Evolutionary conservation across 2,329 filamentous ascomycete species (phyloP).

Genomic region (Tolypocladium tropicale): DNA sequence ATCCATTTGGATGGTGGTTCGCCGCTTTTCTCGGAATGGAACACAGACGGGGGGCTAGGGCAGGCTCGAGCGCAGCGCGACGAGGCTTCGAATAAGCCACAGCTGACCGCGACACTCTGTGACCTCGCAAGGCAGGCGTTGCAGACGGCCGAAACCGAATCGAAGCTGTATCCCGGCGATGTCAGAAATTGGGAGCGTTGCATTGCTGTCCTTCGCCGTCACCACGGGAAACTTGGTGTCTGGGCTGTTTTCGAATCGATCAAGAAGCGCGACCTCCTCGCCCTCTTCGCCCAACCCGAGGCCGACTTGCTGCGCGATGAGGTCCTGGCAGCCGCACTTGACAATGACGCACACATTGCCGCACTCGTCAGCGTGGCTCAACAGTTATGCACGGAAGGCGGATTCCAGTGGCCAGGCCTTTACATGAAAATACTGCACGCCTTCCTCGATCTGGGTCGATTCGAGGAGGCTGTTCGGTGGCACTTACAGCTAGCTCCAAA

Average conservation of each 20-base stretch:
- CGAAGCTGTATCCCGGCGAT: constrained; percentile 4
- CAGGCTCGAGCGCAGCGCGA: constrained; percentile 3
- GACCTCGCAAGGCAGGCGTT: background rate
- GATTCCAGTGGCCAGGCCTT: constrained; percentile 36
- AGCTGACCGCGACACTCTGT: background rate
- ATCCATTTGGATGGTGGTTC: background rate
- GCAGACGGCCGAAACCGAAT: background rate
- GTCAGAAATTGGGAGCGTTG: constrained; percentile 10
- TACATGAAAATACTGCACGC: constrained; percentile 36
- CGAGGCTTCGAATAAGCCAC: background rate
- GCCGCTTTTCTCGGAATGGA: constrained; percentile 7
- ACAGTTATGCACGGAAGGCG: constrained; percentile 24
- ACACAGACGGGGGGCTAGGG: constrained; percentile 10
- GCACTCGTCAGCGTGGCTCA: constrained; percentile 15
- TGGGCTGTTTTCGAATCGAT: constrained; percentile 18
- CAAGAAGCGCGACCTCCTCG: constrained; percentile 5
- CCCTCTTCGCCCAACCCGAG: constrained; percentile 10
- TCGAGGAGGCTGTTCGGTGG: constrained; percentile 32
- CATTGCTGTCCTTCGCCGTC: constrained; percentile 9
- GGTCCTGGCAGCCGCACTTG: constrained; percentile 18
- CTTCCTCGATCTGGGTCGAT: constrained; percentile 28
- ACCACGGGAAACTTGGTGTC: constrained; percentile 12
- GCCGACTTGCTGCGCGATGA: constrained; percentile 17
- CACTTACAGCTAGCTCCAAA: constrained; percentile 32
- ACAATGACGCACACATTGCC: constrained; percentile 12